Base-by-base conservation (phyloP, 2,329 filamentous ascomycete genomes). In the Amauroascus verrucosus region DNA sequence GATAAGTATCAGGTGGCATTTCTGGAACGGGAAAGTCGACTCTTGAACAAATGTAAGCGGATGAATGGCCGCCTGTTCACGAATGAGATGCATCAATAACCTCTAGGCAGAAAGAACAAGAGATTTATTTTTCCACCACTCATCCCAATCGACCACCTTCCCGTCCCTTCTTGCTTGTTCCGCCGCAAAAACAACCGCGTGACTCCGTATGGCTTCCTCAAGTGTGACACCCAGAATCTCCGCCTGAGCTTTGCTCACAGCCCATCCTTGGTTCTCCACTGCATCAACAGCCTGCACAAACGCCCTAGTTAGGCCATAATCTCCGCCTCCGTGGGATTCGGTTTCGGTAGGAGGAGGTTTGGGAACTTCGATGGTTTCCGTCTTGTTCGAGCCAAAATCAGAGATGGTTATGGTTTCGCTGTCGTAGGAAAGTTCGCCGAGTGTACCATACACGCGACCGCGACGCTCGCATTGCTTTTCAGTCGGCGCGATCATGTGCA, bases 401-500 rank as follows among this genome's bases (percentile, higher is more conserved):
- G 90, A 82, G 1, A 94, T 77, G 1, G 80, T 53, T 67, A 97
- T 95, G 0, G 75, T 82, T 18, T 75, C 74, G 51, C 85, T 88
- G 70, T 97, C 89, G 59, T 94, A 93, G 60, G 82, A 81, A 26
- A 97, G 81, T 70, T 97, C 91, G 41, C 91, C 93, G 48, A 81
- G 75, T 0, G 86, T 86, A 47, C 93, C 93, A 70, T 96, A 95
- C 45, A 96, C 81, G 56, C 87, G 76, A 0, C 88, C 89, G 55
- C 89, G 84, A 2, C 93, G 82, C 59, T 95, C 80, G 67, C 91
- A 97, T 60, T 94, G 85, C 64, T 85, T 84, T 64, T 87, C 83
- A 0, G 90, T 95, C 57, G 90, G 87, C 1, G 91, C 89, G 1
- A 91, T 84, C 91, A 97, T 96, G 69, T 97, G 91, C 66, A 97